These are phyloP conservation scores for Aspergillus pseudoterreus DNA, from an alignment of 2,329 filamentous ascomycete genomes.

Conservation along the genomic window DNA sequence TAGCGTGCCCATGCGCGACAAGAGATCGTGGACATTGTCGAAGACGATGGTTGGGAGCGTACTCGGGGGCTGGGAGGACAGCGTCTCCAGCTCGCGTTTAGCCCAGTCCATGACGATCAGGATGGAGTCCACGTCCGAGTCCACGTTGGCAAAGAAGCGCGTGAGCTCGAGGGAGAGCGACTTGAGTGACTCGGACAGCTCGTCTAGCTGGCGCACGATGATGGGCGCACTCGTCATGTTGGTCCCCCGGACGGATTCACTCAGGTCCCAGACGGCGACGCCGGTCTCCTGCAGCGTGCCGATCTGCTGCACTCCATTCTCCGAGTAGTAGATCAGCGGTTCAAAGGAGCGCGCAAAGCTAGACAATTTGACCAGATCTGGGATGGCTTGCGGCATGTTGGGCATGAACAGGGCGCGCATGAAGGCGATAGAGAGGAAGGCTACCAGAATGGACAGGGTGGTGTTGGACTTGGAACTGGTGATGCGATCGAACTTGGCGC, in stretches of 20 bases:
- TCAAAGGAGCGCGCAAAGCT: slow-evolving; percentile 88
- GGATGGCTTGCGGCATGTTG: slow-evolving; percentile 62
- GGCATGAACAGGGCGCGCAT: slow-evolving; percentile 67
- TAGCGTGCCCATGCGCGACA: slow-evolving; percentile 53
- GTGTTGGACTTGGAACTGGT: slow-evolving; percentile 69
- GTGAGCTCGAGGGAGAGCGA: slow-evolving; percentile 80
- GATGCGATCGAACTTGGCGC: slow-evolving; percentile 55
- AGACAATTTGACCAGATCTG: slow-evolving; percentile 86
- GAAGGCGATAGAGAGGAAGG: slow-evolving; percentile 62
- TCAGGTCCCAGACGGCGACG: slow-evolving; percentile 90
- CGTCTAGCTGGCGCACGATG: slow-evolving; percentile 82
- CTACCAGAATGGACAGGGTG: slow-evolving; percentile 58
- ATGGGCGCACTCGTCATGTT: slow-evolving; percentile 87
- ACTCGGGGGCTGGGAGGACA: slow-evolving; percentile 60
- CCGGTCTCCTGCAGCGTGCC: slow-evolving; percentile 86
- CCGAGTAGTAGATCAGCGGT: slow-evolving; percentile 90
- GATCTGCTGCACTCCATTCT: slow-evolving; percentile 81
- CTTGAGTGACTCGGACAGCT: slow-evolving; percentile 80
- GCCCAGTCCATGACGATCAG: slow-evolving; percentile 97
- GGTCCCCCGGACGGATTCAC: slow-evolving; percentile 81
- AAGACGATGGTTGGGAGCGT: slow-evolving; percentile 67
- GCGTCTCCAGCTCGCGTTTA: slow-evolving; percentile 71
- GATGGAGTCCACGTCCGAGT: slow-evolving; percentile 89
- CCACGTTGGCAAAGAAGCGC: slow-evolving; percentile 88
- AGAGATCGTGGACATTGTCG: slow-evolving; percentile 76